Evolutionary conservation across 306 rosid species (phyloP).

Genomic region (Coriaria nepalensis): DNA sequence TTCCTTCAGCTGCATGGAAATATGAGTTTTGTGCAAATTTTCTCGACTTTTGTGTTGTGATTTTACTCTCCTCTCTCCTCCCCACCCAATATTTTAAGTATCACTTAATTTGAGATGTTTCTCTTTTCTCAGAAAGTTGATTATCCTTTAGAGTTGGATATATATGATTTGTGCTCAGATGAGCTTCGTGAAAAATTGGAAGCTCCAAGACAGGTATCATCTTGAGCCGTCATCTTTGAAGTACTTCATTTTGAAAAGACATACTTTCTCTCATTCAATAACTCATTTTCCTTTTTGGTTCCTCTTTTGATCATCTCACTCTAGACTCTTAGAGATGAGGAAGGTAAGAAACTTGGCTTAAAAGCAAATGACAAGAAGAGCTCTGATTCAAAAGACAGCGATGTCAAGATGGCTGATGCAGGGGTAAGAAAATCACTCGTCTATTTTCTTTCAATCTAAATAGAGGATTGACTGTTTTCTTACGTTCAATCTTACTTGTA

Average conservation of each 20-base stretch:
- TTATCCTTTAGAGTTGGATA: slow-evolving; percentile 88
- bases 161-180: slow-evolving; percentile 86
- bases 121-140: slow-evolving; percentile 77
- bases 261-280: not conserved
- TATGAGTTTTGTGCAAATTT: too few species aligned
- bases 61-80: not conserved
- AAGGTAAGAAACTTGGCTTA: slow-evolving; percentile 77
- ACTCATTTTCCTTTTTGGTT: not conserved
- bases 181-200: slow-evolving; percentile 74
- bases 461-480: not conserved
- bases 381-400: slow-evolving; percentile 44
- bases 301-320: not conserved
- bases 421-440: slow-evolving; percentile 42
- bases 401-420: slow-evolving; percentile 61
- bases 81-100: not conserved
- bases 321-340: slow-evolving; percentile 70
- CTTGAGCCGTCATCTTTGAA: slow-evolving; percentile 11
- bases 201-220: slow-evolving; percentile 66
- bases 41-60: too few species aligned
- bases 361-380: slow-evolving; percentile 60
- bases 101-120: slow-evolving; percentile 5
- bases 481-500: slow-evolving; percentile 5
- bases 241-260: slow-evolving; percentile 1
- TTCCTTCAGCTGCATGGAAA: too few species aligned
- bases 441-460: slow-evolving; percentile 1